Evolutionary conservation across 768 basidiomycete species (phyloP), one percentile per base, ranked within the genome.

Genomic region (Hypsizygus marmoreus): DNA sequence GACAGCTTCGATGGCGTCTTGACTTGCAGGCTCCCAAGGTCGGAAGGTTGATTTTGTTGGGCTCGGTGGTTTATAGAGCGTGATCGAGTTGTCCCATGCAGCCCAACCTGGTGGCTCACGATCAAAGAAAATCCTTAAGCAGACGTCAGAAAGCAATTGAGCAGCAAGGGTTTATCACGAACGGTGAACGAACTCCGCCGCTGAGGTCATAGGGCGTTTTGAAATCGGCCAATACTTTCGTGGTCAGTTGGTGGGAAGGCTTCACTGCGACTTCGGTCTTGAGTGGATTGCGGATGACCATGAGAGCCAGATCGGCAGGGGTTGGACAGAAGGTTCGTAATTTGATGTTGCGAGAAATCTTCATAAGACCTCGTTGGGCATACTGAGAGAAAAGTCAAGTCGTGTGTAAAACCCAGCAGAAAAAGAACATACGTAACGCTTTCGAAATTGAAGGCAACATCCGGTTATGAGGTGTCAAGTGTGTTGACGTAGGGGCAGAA

Each of bases 281-380:
- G 30, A 92, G 72, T 1, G 88, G 89, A 57, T 93, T 91, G 47
- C 73, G 72, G 44, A 78, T 79, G 31, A 74, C 74, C 53, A 78
- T 79, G 4, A 88, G 64, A 8, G 80, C 78, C 13, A 93, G 67
- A 48, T 85, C 83, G 28, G 72, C 68, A 24, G 80, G 73, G 10
- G 72, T 70, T 1, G 60, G 65, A 49, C 81, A 82, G 38, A 82
- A 78, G 1, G 91, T 87, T 33, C 91, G 79, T n/a, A 95, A 58
- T 66, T 93, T 94, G 67, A 94, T 74, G 61, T 83, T 82, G 43
- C 87, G 81, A 6, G 86, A 71, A 22, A 80, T 75, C 62, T 92
- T 92, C 74, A 90, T 87, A 10, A 89, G 66, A 1, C 85, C 87
- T 49, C 87, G 76, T 60, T 84, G 82, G 3, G 82, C 75, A 69